phyloP scores from a whole-genome alignment of 176 grass and related monocot species.

The Eragrostis nindensis region DNA sequence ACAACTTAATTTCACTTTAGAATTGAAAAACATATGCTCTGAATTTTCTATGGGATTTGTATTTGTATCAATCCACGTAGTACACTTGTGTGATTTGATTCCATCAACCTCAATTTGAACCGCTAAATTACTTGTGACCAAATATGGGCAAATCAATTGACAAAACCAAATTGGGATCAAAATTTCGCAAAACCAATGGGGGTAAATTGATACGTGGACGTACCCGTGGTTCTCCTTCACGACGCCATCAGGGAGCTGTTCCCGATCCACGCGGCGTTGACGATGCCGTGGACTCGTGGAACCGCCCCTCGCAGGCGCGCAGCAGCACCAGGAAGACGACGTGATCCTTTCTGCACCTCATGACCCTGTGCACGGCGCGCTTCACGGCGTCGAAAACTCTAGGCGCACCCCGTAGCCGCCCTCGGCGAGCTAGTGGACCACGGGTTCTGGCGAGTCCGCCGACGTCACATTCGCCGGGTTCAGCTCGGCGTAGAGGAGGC shows the following conservation, averaged over 20 bases:
- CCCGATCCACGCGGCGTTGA: not conserved
- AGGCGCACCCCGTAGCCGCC: not conserved
- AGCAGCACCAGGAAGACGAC: conserved; percentile 28
- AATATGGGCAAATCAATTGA: not conserved
- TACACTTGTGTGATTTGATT: not conserved
- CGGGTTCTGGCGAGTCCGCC: too few species aligned
- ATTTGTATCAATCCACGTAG: not conserved
- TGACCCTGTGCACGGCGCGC: not conserved
- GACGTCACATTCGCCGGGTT: not conserved
- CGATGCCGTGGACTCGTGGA: conserved; percentile 25
- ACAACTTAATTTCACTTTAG: too few species aligned
- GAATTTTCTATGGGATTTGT: too few species aligned
- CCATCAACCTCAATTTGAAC: not conserved
- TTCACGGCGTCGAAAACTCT: conserved; percentile 33
- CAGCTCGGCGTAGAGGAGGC: not conserved
- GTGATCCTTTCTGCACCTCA: not conserved
- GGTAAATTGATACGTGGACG: not conserved
- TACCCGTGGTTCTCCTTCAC: conserved; percentile 29
- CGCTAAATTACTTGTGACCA: not conserved
- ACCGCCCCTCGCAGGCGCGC: conserved; percentile 1
- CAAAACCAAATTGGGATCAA: not conserved
- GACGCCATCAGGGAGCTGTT: not conserved
- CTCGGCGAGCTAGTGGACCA: conserved; percentile 15
- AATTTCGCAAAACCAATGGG: not conserved
- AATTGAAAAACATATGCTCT: too few species aligned